These are phyloP conservation scores for Salvia sclarea DNA, from an alignment of 305 asterid species.

Conservation along the genomic window DNA sequence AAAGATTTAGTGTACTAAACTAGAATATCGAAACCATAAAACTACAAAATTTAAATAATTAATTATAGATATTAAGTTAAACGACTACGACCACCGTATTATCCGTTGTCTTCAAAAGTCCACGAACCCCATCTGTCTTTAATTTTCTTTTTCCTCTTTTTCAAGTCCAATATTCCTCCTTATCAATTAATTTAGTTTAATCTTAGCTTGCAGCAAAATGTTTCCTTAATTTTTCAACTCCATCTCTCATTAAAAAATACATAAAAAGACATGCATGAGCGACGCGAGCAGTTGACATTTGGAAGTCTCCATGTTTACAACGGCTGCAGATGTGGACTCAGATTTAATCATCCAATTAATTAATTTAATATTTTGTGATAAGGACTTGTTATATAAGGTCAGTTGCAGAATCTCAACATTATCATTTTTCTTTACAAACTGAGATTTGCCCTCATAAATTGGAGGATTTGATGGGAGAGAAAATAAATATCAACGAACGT, in stretches of 20 bases:
- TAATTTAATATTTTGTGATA: conserved; percentile 1
- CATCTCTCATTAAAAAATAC: conserved; percentile 6
- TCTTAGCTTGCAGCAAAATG: not conserved
- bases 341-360: conserved; percentile 27
- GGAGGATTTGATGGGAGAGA: conserved; percentile 38
- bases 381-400: conserved; percentile 33
- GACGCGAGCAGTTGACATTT: conserved; percentile 46
- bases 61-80: conserved; percentile 14
- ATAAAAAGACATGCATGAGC: conserved; percentile 26
- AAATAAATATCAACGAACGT: conserved; percentile 13
- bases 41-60: not conserved
- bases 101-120: conserved; percentile 44
- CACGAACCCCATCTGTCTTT: conserved; percentile 40
- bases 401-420: conserved; percentile 6
- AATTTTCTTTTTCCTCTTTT: conserved; percentile 10
- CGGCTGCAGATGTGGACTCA: conserved; percentile 32
- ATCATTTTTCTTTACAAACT: not conserved
- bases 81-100: conserved; percentile 37
- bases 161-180: conserved; percentile 24
- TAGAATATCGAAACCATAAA: not conserved
- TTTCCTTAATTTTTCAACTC: conserved; percentile 41
- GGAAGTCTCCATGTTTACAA: conserved; percentile 37
- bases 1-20: not conserved
- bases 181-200: conserved; percentile 8
- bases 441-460: conserved; percentile 25